phyloP scores from a whole-genome alignment of 1,284 basidiomycete species.

The Marasmius tenuissimus region DNA sequence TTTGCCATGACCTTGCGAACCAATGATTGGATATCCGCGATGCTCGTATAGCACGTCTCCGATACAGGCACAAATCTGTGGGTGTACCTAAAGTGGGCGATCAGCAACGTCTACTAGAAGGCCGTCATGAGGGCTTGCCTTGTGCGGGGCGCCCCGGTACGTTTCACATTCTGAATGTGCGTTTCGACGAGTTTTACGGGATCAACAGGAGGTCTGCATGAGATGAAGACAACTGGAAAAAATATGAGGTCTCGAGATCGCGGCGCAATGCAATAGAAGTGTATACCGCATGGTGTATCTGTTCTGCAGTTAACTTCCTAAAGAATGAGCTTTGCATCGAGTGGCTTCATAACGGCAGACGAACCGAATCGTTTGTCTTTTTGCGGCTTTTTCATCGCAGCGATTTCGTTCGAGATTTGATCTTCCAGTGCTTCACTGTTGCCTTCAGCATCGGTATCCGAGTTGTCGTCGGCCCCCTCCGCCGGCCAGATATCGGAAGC shows the following conservation, averaged over 20 bases:
- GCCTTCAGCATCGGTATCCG: slow-evolving; percentile 29
- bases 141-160: slow-evolving; percentile 64
- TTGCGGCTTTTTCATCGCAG: slow-evolving; percentile 64
- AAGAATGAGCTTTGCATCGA: background rate
- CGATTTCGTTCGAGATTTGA: slow-evolving; percentile 69
- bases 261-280: slow-evolving; percentile 2
- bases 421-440: slow-evolving; percentile 54
- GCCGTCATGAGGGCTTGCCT: slow-evolving; percentile 39
- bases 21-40: slow-evolving; percentile 64
- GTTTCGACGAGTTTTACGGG: slow-evolving; percentile 70
- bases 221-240: slow-evolving; percentile 70
- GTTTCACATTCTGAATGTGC: slow-evolving; percentile 61
- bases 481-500: slow-evolving; percentile 70
- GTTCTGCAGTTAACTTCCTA: slow-evolving; percentile 68
- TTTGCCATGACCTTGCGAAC: slow-evolving; percentile 52
- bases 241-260: slow-evolving; percentile 1
- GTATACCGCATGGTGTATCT: slow-evolving; percentile 71
- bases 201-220: slow-evolving; percentile 73
- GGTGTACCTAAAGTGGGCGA: slow-evolving; percentile 46
- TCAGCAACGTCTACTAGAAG: background rate
- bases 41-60: slow-evolving; percentile 63
- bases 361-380: slow-evolving; percentile 65
- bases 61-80: slow-evolving; percentile 72
- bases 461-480: slow-evolving; percentile 20
- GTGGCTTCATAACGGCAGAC: slow-evolving; percentile 19